A percentile compares a stretch with the other conserved stretches of the same genome.
Evolutionary conservation across 2,329 filamentous ascomycete genomes (phyloP).

Genomic region (Fusarium foetens): DNA sequence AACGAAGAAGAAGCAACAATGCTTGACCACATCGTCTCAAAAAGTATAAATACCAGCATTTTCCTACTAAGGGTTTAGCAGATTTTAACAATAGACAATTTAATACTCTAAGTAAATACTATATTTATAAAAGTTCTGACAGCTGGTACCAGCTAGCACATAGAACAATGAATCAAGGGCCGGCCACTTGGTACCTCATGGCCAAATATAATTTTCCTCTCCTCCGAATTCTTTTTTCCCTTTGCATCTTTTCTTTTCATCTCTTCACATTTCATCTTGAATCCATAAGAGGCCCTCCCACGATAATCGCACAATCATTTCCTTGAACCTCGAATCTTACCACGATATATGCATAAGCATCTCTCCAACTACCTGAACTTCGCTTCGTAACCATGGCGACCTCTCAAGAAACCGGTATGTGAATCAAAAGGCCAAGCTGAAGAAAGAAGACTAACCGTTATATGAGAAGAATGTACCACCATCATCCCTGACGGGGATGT

Average conservation of each 20-base stretch:
- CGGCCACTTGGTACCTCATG: not conserved
- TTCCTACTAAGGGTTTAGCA: too few relatives aligned
- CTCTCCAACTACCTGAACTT: too few relatives aligned
- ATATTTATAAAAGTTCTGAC: not conserved
- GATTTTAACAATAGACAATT: not conserved
- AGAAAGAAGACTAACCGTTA: not conserved
- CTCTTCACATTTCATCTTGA: not conserved
- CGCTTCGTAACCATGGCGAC: not conserved
- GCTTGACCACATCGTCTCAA: not conserved
- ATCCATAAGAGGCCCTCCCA: too few relatives aligned
- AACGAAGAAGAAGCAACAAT: not conserved
- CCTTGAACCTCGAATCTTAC: too few relatives aligned
- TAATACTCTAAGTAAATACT: not conserved
- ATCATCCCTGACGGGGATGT: not conserved
- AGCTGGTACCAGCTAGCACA: not conserved
- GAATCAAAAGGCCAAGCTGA: not conserved
- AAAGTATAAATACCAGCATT: not conserved
- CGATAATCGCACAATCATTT: too few relatives aligned
- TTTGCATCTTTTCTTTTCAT: not conserved
- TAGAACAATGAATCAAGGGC: not conserved
- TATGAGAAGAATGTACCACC: not conserved
- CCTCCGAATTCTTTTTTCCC: not conserved
- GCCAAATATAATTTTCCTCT: not conserved
- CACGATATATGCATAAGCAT: too few relatives aligned
- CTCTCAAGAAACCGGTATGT: not conserved